These are phyloP conservation scores for Fusarium compactum DNA, from an alignment of 2,329 filamentous ascomycete species.

Conservation along the genomic window DNA sequence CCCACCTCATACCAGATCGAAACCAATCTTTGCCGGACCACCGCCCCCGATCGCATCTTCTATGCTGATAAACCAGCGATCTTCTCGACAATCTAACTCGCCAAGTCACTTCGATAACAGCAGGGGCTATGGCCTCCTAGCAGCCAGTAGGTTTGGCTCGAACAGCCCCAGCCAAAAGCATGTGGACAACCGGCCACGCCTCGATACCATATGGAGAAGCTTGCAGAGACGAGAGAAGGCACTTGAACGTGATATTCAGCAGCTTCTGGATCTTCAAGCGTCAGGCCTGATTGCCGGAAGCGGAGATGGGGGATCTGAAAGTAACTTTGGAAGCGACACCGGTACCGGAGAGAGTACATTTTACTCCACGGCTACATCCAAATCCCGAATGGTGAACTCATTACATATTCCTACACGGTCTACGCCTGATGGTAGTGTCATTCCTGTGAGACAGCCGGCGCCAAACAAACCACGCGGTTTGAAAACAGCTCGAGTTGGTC, in stretches of 20 bases:
- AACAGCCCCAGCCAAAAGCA: slow-evolving; percentile 50
- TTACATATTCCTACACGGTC: slow-evolving; percentile 57
- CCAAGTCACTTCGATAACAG: slow-evolving; percentile 28
- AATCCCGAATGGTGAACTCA: slow-evolving; percentile 55
- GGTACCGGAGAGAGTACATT: slow-evolving; percentile 58
- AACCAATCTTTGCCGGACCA: slow-evolving; percentile 60
- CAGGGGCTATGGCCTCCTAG: slow-evolving; percentile 30
- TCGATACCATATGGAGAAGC: slow-evolving; percentile 62
- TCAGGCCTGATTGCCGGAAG: slow-evolving; percentile 57
- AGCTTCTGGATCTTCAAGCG: slow-evolving; percentile 63
- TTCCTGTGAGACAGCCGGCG: slow-evolving; percentile 71
- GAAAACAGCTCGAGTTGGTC: slow-evolving; percentile 71
- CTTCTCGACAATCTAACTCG: slow-evolving; percentile 10
- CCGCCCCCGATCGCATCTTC: slow-evolving; percentile 65
- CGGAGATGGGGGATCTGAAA: slow-evolving; percentile 40
- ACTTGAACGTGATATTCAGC: slow-evolving; percentile 62
- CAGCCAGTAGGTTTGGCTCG: slow-evolving; percentile 32
- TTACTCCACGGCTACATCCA: slow-evolving; percentile 55
- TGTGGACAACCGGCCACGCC: slow-evolving; percentile 47
- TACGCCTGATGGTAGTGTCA: slow-evolving; percentile 60
- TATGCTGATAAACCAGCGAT: slow-evolving; percentile 46
- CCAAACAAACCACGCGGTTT: slow-evolving; percentile 65
- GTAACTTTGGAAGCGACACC: slow-evolving; percentile 52
- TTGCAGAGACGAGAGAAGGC: slow-evolving; percentile 60
- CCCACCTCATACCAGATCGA: slow-evolving; percentile 49